Percentiles rank a stretch among this genome's conserved stretches.
Conservation (phyloP, 73 alveolate genomes). For the Symbiodinium natans region DNA sequence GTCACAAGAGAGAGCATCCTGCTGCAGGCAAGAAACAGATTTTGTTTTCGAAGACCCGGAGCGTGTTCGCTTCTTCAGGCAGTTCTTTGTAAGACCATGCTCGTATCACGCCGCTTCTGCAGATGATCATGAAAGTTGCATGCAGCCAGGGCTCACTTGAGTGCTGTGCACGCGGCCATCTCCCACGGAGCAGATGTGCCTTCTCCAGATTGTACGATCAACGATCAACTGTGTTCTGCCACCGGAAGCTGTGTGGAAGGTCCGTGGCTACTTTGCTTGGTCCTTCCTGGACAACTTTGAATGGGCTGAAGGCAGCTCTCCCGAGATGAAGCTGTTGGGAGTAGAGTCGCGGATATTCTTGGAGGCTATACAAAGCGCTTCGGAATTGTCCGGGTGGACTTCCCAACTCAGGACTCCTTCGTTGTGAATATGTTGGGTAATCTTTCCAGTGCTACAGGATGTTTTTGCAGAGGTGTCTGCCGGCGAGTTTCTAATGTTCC, state of each 20-base stretch:
- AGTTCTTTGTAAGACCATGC: not conserved
- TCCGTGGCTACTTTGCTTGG: slow-evolving; percentile 95
- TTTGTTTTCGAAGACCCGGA: slow-evolving; percentile 43
- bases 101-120: not conserved
- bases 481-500: not conserved
- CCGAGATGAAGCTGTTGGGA: not conserved
- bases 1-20: no score
- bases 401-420: slow-evolving; percentile 47
- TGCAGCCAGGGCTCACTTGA: slow-evolving; percentile 71
- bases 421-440: no score
- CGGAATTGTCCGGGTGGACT: slow-evolving; percentile 82
- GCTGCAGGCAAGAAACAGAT: slow-evolving; percentile 9
- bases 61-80: slow-evolving; percentile 77
- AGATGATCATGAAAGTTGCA: no score
- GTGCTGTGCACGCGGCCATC: slow-evolving; percentile 73
- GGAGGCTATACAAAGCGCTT: slow-evolving; percentile 93
- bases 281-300: slow-evolving; percentile 95
- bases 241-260: not conserved
- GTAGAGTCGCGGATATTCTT: no score
- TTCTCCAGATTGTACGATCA: not conserved
- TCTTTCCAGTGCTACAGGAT: not conserved
- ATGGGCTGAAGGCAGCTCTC: slow-evolving; percentile 93
- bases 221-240: no score
- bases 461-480: not conserved
- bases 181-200: slow-evolving; percentile 17